Base-by-base conservation (phyloP, 306 rosid genomes). In the Benincasa hispida region DNA sequence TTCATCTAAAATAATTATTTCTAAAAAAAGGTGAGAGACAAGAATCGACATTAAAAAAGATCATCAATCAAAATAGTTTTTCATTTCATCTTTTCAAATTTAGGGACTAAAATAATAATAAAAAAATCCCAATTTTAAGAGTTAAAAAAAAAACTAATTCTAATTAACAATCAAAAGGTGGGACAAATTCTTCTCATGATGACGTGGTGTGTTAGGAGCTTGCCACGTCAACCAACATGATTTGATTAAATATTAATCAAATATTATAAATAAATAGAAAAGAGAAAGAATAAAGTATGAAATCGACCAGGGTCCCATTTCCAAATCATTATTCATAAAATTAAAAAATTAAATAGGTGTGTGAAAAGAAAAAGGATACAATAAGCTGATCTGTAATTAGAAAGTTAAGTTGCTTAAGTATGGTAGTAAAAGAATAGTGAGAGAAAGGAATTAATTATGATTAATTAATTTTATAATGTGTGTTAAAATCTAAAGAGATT, bases 281-380 rank as follows among this genome's bases (percentile, higher is more conserved):
- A 35, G 74, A 39, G 9, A 17, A 39, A 19, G 53, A 67, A 17
- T 63, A 67, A 39, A 85, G 78, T 75, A 86, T 86, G 72, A 41
- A 81, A 85, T 88, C 91, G 88, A 88, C 88, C 89, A 66, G 81
- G 89, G 88, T 73, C 90, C 89, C 92, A 86, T 84, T 75, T 35
- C 77, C 84, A 78, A 83, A 81, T 89, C 87, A 80, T 84, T 81
- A 76, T 77, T 77, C 78, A 80, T 66, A 82, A 80, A 72, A 70
- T 6, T 81, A 80, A 70, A 67, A 12, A 32, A 21, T 56, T 58
- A 67, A 15, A 47, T 37, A 42, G 60, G 59, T 56, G 66, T 22
- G 32, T 0, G 77, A 42, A 67, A 72, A 67, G 45, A n/a, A 39
- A 55, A 63, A 27, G 70, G n/a, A 79, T 14, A 19, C 79, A 84